Evolutionary conservation across 2,329 filamentous ascomycete species (phyloP), one percentile per base, ranked within the genome.

Genomic region (Penicillium sp.): DNA sequence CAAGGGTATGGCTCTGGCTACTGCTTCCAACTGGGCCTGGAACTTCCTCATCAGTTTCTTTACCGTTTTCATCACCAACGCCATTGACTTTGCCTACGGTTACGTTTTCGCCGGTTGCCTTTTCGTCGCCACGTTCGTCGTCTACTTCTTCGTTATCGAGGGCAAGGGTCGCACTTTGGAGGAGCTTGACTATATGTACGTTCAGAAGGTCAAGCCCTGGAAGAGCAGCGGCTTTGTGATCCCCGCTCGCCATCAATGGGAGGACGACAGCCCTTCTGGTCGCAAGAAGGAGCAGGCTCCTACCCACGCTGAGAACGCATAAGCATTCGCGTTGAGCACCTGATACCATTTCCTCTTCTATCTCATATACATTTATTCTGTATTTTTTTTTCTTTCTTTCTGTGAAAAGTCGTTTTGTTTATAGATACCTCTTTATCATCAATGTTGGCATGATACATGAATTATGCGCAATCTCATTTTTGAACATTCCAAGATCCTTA

Each of bases 1-100:
- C 57, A 90, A 90, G 74, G 86, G 86, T 56, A 90, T 91, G 83
- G 90, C 89, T 1, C 76, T 92, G n/a, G 88, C 89, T n/a, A 91
- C 88, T 7, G 84, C 88, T 1, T 85, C 88, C 19, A 93, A 93
- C 76, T 93, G 90, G 90, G 57, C 69, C 10, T 89, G 86, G 85
- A 89, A 90, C 71, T 91, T 91, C 73, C 74, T 88, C 65, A 79
- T 90, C 61, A 83, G 84, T 0, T 92, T 92, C 79, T 91, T 91
- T 78, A 91, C 89, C 0, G 86, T 89, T 0, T 91, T 91, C 72
- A 91, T 92, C 70, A 90, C 87, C 0, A 75, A 79, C 0, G 81
- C 83, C 1, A 92, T 92, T 55, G 84, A 88, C 63, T 92, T 88
- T 71, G 81, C 82, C 9, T 91, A 91, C 67, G 89, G 90, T 2